These are phyloP conservation scores for Alternaria infectoria DNA, from an alignment of 2,329 filamentous ascomycete genomes.

Conservation along the genomic window DNA sequence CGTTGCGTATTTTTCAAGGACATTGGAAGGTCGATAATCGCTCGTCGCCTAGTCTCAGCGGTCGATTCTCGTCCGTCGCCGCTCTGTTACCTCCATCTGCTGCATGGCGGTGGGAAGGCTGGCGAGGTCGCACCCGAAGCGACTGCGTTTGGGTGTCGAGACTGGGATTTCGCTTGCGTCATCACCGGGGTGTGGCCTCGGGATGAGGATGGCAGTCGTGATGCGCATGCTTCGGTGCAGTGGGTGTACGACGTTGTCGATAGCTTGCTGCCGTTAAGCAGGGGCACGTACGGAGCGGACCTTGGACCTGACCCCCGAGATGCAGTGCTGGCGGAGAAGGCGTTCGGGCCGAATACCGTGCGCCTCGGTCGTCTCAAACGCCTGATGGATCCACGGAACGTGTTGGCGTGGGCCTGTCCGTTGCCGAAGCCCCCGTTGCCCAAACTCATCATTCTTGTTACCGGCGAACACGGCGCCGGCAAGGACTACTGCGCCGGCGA, in stretches of 20 bases:
- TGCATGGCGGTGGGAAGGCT: conserved; percentile 65
- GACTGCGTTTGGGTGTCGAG: conserved; percentile 67
- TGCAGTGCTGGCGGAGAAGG: conserved; percentile 55
- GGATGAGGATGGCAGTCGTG: conserved; percentile 56
- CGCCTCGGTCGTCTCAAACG: conserved; percentile 61
- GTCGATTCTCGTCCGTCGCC: conserved; percentile 58
- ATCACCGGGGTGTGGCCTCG: conserved; percentile 68
- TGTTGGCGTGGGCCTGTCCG: conserved; percentile 64
- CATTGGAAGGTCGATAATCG: conserved; percentile 49
- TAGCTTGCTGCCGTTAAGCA: conserved; percentile 58
- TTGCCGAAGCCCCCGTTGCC: conserved; percentile 49
- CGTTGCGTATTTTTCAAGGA: conserved; percentile 65
- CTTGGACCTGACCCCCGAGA: conserved; percentile 69
- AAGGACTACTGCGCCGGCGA: conserved; percentile 66
- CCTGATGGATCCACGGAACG: conserved; percentile 55
- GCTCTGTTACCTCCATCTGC: conserved; percentile 67
- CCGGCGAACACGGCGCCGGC: conserved; percentile 60
- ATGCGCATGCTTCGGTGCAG: conserved; percentile 47
- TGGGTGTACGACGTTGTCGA: conserved; percentile 65
- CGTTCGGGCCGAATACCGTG: conserved; percentile 63
- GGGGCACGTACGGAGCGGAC: conserved; percentile 65
- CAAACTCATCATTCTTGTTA: conserved; percentile 55
- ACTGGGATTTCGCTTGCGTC: conserved; percentile 70
- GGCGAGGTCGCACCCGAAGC: conserved; percentile 52
- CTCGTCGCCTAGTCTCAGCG: conserved; percentile 52